These are phyloP conservation scores for Ustilago trichophora DNA, from an alignment of 1,284 basidiomycete genomes.

Conservation along the genomic window DNA sequence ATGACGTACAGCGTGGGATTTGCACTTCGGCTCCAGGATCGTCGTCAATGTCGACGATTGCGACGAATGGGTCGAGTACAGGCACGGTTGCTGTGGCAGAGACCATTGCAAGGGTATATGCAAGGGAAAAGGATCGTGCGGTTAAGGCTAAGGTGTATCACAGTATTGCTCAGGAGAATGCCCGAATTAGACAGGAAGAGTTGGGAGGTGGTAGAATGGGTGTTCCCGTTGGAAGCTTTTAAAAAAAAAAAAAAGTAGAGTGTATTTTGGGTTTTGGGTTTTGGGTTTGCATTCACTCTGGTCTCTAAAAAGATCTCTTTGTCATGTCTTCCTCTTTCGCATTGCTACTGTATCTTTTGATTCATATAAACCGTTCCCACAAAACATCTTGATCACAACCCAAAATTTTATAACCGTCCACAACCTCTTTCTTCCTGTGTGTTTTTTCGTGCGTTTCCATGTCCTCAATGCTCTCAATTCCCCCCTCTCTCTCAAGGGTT, in stretches of 20 bases:
- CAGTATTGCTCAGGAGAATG: conserved; percentile 36
- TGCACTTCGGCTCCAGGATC: conserved; percentile 26
- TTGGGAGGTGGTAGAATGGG: conserved; percentile 52
- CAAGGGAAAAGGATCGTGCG: conserved; percentile 47
- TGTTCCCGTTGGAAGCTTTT: conserved; percentile 22
- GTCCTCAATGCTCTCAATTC: not conserved
- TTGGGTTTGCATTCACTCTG: too few species aligned
- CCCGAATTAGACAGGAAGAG: conserved; percentile 47
- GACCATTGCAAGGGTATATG: conserved; percentile 43
- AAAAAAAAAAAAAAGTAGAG: too few species aligned
- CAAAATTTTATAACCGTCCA: too few species aligned
- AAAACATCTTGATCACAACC: too few species aligned
- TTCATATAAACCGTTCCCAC: too few species aligned
- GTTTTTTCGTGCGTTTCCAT: too few species aligned
- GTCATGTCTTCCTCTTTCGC: too few species aligned
- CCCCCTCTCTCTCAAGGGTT: not conserved
- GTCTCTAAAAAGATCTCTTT: too few species aligned
- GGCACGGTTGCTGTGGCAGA: conserved; percentile 33
- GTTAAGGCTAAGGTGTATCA: conserved; percentile 47
- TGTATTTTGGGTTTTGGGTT: too few species aligned
- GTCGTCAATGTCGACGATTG: too few species aligned
- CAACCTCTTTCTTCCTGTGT: too few species aligned
- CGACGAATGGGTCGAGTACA: not conserved
- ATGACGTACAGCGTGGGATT: conserved; percentile 55
- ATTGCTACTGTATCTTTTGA: too few species aligned